Conservation (phyloP, 345 rosid genomes). For the Raphanus sativus region DNA sequence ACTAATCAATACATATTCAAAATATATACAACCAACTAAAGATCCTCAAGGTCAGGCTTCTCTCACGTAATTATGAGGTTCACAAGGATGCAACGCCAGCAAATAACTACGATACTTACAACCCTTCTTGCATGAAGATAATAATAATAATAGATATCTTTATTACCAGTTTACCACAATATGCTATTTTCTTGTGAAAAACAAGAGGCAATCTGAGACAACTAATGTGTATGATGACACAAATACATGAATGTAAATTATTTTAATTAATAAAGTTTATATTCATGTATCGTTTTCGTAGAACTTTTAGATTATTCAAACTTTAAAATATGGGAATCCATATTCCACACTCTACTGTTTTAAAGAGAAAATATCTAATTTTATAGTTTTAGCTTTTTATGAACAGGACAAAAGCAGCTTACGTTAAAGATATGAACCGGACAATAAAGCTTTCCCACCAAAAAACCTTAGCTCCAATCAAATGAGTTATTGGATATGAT, state of each 20-base stretch:
- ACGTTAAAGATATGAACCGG: constrained; percentile 5
- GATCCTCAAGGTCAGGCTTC: constrained; percentile 5
- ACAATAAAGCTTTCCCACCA: constrained; percentile 17
- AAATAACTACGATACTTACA: constrained; percentile 6
- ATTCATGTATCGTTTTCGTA: neutral
- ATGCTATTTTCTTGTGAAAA: neutral
- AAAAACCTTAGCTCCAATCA: neutral
- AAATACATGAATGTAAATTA: neutral
- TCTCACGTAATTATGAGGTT: neutral
- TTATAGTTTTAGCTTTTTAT: neutral
- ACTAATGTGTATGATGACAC: neutral
- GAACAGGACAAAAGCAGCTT: constrained; percentile 1
- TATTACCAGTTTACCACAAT: neutral
- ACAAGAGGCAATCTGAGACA: neutral
- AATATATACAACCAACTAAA: neutral
- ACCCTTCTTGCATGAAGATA: constrained; percentile 4
- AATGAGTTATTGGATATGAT: too few relatives aligned
- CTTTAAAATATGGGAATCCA: constrained; percentile 2
- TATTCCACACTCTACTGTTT: neutral
- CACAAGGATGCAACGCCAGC: constrained; percentile 1
- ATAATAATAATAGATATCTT: neutral
- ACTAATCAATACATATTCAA: constrained; percentile 17
- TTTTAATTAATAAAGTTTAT: neutral
- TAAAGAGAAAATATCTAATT: neutral
- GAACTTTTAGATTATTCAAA: constrained; percentile 2